phyloP scores from a whole-genome alignment of 2,329 filamentous ascomycete species.

The Colletotrichum zoysiae region DNA sequence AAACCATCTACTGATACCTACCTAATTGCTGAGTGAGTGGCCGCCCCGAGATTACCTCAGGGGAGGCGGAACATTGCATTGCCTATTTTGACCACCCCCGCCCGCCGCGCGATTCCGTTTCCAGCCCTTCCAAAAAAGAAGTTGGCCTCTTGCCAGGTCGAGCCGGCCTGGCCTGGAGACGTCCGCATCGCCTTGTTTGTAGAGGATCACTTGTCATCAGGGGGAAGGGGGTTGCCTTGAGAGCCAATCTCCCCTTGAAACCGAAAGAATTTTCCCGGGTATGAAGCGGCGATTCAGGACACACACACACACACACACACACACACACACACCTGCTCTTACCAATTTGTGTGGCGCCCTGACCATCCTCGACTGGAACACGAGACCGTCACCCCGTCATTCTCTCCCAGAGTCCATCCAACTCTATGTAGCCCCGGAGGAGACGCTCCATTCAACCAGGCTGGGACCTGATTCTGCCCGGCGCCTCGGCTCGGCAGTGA shows the following conservation, averaged over 20 bases:
- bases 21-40: not conserved
- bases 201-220: not conserved
- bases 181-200: not conserved
- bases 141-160: not conserved
- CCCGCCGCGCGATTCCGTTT: not conserved
- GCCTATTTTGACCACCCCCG: slow-evolving; percentile 6
- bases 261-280: slow-evolving; percentile 28
- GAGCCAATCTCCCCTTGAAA: slow-evolving; percentile 37
- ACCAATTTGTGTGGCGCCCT: slow-evolving; percentile 22
- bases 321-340: not conserved
- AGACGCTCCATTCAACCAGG: not conserved
- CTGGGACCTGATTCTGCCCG: not conserved
- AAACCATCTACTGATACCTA: not conserved
- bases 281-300: slow-evolving; percentile 32
- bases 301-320: not conserved
- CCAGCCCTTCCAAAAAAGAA: not conserved
- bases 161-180: not conserved
- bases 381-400: not conserved
- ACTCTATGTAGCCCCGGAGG: not conserved
- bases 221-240: not conserved
- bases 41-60: not conserved
- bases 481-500: slow-evolving; percentile 25
- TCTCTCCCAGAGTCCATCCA: not conserved
- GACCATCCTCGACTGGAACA: not conserved
- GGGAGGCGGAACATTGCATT: not conserved